Evolutionary conservation across 257 asterid species (phyloP).

Genomic region (Rubia yunnanensis): DNA sequence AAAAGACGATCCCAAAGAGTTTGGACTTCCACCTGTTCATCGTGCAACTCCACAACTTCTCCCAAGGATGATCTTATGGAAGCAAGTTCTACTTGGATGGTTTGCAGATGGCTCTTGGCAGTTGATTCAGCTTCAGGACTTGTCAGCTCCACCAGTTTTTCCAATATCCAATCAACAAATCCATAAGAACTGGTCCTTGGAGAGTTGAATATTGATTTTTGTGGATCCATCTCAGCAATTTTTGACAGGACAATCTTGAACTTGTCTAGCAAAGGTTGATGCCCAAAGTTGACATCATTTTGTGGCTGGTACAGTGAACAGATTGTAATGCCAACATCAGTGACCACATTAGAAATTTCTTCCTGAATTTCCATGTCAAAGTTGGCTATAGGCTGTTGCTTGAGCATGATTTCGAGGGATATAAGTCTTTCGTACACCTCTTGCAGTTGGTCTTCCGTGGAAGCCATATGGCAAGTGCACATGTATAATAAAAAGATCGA

Average conservation of each 20-base stretch:
- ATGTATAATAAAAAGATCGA: no score
- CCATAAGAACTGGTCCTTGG: not conserved
- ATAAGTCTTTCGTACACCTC: not conserved
- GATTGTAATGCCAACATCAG: not conserved
- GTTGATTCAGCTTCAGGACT: not conserved
- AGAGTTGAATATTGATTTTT: not conserved
- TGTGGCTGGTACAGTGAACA: not conserved
- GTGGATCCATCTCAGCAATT: not conserved
- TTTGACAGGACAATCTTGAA: not conserved
- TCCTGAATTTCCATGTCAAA: no score
- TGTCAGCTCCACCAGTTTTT: not conserved
- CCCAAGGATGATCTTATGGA: not conserved
- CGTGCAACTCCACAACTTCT: not conserved
- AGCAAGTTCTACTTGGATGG: not conserved
- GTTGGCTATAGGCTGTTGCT: not conserved
- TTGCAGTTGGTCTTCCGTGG: not conserved
- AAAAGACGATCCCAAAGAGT: not conserved
- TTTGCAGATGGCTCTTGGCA: not conserved
- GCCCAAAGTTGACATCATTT: not conserved
- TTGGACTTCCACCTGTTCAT: not conserved
- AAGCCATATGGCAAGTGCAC: no score
- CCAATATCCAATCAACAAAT: no score
- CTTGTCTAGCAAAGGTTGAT: not conserved
- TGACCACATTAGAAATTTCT: not conserved
- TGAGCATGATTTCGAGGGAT: not conserved